These are phyloP conservation scores for Coix lacrymajobi DNA, from an alignment of 176 grass and related monocot species.

Conservation along the genomic window DNA sequence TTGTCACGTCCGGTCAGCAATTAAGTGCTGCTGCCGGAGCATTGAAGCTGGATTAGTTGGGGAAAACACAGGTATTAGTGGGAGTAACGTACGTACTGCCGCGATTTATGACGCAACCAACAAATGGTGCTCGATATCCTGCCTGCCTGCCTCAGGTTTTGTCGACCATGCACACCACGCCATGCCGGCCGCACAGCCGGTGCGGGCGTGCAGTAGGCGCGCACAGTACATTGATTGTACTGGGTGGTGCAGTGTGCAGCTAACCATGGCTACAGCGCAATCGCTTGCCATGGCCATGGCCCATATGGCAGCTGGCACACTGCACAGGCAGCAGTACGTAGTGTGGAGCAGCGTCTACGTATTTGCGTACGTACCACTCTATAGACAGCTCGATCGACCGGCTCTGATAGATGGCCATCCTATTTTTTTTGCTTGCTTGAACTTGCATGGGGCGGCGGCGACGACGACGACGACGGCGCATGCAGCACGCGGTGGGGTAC, in stretches of 20 bases:
- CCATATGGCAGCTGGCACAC: too few relatives aligned
- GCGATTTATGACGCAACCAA: constrained; percentile 24
- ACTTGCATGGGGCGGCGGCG: not conserved
- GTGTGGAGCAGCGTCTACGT: too few relatives aligned
- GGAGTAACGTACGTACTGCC: constrained; percentile 14
- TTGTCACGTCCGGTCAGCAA: not conserved
- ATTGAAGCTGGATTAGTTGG: constrained; percentile 14
- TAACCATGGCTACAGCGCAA: not conserved
- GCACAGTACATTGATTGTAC: constrained; percentile 39
- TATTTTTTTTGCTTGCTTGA: not conserved
- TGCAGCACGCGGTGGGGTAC: constrained; percentile 94
- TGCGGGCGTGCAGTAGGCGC: not conserved
- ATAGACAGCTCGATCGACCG: not conserved
- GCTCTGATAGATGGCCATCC: not conserved
- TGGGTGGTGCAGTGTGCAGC: not conserved
- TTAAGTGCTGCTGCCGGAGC: not conserved
- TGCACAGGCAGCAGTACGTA: too few relatives aligned
- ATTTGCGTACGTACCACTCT: not conserved
- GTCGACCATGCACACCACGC: not conserved
- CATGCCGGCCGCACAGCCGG: not conserved
- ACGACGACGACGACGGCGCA: not conserved
- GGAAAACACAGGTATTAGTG: not conserved
- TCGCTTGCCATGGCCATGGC: not conserved
- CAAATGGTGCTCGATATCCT: constrained; percentile 3
- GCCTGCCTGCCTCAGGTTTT: not conserved